These are phyloP conservation scores for Aquilaria malaccensis DNA, from an alignment of 345 rosid genomes.

Conservation along the genomic window DNA sequence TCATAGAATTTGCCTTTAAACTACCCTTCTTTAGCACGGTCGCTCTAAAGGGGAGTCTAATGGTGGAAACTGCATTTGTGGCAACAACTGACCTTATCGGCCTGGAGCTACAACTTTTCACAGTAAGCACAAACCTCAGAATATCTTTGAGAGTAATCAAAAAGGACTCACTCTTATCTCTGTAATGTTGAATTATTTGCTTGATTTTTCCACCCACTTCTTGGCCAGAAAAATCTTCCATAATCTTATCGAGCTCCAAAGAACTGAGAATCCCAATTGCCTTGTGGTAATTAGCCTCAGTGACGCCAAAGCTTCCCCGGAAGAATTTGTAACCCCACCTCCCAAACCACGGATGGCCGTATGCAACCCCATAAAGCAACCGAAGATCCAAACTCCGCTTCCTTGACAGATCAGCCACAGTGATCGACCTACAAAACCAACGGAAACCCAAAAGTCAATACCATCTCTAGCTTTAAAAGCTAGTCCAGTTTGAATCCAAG, in stretches of 20 bases:
- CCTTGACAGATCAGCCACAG: constrained; percentile 66
- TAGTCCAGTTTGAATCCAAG: neutral
- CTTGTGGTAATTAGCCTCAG: constrained; percentile 40
- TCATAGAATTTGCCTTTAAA: constrained; percentile 27
- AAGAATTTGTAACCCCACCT: constrained; percentile 77
- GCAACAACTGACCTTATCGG: constrained; percentile 23
- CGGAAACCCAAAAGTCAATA: neutral
- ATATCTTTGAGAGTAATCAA: constrained; percentile 65
- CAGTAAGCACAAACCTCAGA: constrained; percentile 56
- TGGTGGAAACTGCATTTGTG: constrained; percentile 4
- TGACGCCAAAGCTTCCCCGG: constrained; percentile 76
- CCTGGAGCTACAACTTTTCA: constrained; percentile 37
- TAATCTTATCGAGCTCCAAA: constrained; percentile 37
- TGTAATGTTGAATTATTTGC: constrained; percentile 41
- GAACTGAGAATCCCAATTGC: constrained; percentile 69
- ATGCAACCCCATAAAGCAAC: constrained; percentile 71
- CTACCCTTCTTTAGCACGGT: constrained; percentile 24
- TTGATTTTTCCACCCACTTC: constrained; percentile 27
- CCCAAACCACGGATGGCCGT: constrained; percentile 89
- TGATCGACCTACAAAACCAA: constrained; percentile 42
- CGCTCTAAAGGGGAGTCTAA: constrained; percentile 16
- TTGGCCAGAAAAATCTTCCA: constrained; percentile 32
- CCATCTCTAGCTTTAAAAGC: neutral
- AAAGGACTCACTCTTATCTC: constrained; percentile 53
- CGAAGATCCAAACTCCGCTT: constrained; percentile 72